phyloP scores from a whole-genome alignment of 2,329 filamentous ascomycete genomes.

The Phyllosticta ampelicida region DNA sequence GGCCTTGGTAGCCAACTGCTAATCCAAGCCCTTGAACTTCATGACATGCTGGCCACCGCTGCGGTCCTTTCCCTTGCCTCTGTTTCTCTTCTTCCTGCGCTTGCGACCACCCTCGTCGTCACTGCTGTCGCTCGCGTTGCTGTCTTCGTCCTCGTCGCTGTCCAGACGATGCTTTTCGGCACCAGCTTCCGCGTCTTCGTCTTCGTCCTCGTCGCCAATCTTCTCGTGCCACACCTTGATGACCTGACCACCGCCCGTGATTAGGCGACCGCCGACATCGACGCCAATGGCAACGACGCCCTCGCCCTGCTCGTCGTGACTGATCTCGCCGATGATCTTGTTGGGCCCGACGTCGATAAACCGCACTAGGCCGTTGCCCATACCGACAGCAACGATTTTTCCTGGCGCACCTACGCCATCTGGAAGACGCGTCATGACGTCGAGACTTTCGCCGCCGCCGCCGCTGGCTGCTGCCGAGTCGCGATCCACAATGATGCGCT shows the following conservation, averaged over 20 bases:
- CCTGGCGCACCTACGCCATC: conserved; percentile 55
- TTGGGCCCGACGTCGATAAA: conserved; percentile 67
- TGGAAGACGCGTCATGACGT: conserved; percentile 64
- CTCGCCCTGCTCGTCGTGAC: conserved; percentile 66
- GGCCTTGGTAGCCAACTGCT: background rate
- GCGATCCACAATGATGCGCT: conserved; percentile 66
- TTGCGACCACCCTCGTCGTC: conserved; percentile 36
- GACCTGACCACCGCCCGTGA: conserved; percentile 74
- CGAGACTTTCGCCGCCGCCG: conserved; percentile 65
- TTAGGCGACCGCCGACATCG: conserved; percentile 74
- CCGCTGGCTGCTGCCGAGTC: conserved; percentile 21
- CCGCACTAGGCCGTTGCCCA: conserved; percentile 68
- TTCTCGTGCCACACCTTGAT: conserved; percentile 86
- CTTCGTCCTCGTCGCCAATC: conserved; percentile 37
- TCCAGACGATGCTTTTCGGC: conserved; percentile 22
- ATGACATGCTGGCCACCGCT: conserved; percentile 18
- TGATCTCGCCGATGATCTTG: conserved; percentile 55
- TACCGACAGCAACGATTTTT: conserved; percentile 66
- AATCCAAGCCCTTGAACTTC: conserved; percentile 25
- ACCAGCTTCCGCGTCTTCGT: conserved; percentile 33
- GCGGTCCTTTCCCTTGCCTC: conserved; percentile 24
- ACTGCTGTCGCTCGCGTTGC: conserved; percentile 19
- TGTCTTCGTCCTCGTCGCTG: conserved; percentile 27
- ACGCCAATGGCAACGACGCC: conserved; percentile 74
- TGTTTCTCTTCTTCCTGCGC: conserved; percentile 36